Evolutionary conservation across 1,284 basidiomycete genomes (phyloP), one percentile per base, ranked within the genome.

Genomic region (Ceratorhiza oryzae-sativae): DNA sequence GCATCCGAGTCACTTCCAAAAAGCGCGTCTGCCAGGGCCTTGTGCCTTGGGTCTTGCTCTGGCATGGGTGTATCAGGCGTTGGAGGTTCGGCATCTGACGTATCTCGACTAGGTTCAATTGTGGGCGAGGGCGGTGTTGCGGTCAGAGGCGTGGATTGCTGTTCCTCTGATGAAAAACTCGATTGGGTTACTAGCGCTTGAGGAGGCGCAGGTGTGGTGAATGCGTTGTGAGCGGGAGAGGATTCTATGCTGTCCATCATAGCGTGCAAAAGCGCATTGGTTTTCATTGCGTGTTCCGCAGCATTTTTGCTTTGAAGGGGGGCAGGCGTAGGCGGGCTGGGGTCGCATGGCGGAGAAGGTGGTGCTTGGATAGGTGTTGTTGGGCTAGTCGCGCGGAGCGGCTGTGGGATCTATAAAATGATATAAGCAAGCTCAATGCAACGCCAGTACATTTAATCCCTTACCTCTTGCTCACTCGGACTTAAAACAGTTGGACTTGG

Each of bases 11-110:
- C 46, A 15, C 72, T 71, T n/a, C 88, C 88, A 75, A 92, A 92
- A n/a, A 92, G 80, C 20, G 87, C 88, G 75, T 88, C 87, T 2
- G 91, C 88, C 30, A 92, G 83, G 76, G 90, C 90, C 74, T 88
- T 83, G 75, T 90, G 88, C 41, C 88, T 84, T 65, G 81, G 48
- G 42, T 74, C 73, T 51, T 71, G 73, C 23, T 72, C 73, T 41
- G 73, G 73, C 15, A 68, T 53, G 23, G 73, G 73, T 53, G 55
- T 67, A 45, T 71, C 68, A 30, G 60, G 73, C 15, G 46, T 62
- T 27, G 1, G 51, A n/a, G 42, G 72, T 46, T 46, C 48, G 23
- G 49, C 51, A 39, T 55, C 46, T 20, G 30, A 55, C 12, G 27
- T 41, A 25, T 30, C 42, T 12, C 45, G 51, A 13, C 58, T 39